Evolutionary conservation across 176 grass and related monocot species (phyloP).

Genomic region (Typha latifolia): DNA sequence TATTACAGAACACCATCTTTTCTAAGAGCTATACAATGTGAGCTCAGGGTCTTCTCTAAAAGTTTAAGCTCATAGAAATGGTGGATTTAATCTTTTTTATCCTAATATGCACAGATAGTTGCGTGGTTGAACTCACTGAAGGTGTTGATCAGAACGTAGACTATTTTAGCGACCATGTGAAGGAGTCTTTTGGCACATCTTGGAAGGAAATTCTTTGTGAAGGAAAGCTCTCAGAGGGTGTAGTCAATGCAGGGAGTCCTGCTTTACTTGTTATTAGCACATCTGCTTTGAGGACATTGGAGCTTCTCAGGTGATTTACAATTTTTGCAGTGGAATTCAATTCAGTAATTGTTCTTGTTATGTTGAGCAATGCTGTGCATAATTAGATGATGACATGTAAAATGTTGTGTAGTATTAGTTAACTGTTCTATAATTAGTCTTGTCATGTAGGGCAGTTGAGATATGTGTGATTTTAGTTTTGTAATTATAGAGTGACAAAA

Average conservation of each 20-base stretch:
- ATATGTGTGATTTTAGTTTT: neutral
- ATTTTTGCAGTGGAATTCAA: neutral
- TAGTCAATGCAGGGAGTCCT: slow-evolving; percentile 41
- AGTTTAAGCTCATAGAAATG: neutral
- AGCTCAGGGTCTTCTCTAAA: too few relatives aligned
- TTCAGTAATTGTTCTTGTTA: neutral
- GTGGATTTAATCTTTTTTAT: neutral
- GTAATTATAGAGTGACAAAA: neutral
- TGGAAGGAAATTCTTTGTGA: slow-evolving; percentile 74
- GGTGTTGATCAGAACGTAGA: slow-evolving; percentile 49
- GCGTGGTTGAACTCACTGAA: slow-evolving; percentile 64
- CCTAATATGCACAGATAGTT: slow-evolving; percentile 39
- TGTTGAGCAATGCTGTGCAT: neutral
- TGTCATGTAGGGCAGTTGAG: neutral
- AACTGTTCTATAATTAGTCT: neutral
- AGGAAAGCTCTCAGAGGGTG: slow-evolving; percentile 26
- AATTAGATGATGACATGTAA: neutral
- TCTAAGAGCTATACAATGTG: too few relatives aligned
- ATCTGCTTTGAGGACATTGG: slow-evolving; percentile 68
- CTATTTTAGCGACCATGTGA: slow-evolving; percentile 63
- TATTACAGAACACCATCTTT: too few relatives aligned
- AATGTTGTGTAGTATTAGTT: neutral
- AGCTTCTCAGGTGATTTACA: slow-evolving; percentile 65
- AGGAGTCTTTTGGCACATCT: slow-evolving; percentile 33
- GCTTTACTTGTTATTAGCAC: slow-evolving; percentile 60